phyloP scores from a whole-genome alignment of 2,329 filamentous ascomycete species.

The Claviceps paspali region DNA sequence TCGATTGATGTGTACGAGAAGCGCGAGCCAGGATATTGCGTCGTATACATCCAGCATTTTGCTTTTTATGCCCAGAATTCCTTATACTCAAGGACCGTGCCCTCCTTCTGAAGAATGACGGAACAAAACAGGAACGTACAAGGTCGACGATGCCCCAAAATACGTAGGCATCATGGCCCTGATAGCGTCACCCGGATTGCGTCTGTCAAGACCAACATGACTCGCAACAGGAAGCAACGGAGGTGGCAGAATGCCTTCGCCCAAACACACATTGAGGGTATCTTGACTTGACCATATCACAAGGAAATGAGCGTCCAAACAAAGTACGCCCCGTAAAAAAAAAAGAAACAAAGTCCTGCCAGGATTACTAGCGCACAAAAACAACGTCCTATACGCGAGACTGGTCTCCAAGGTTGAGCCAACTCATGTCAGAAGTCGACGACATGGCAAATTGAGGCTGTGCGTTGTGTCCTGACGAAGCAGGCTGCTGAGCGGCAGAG shows the following conservation, averaged over 20 bases:
- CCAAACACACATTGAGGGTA: not conserved
- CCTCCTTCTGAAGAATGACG: too few relatives aligned
- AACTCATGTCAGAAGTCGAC: conserved; percentile 55
- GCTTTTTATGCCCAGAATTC: not conserved
- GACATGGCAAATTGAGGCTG: conserved; percentile 37
- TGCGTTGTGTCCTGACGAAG: conserved; percentile 23
- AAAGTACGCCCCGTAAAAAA: not conserved
- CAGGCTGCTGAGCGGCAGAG: conserved; percentile 15
- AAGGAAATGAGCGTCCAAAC: not conserved
- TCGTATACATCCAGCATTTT: not conserved
- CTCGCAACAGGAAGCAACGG: not conserved
- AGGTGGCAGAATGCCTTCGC: not conserved
- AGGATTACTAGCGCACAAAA: not conserved
- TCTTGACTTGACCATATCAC: not conserved
- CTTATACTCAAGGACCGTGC: not conserved
- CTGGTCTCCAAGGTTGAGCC: conserved; percentile 54
- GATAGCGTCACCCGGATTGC: not conserved
- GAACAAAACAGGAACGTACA: too few relatives aligned
- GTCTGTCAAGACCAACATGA: not conserved
- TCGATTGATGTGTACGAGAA: not conserved
- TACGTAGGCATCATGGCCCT: not conserved
- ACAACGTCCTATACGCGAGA: conserved; percentile 8
- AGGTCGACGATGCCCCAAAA: not conserved
- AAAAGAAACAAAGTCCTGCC: not conserved
- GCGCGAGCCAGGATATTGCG: not conserved